Evolutionary conservation across 305 asterid genomes (phyloP), one percentile per base, ranked within the genome.

Genomic region (Salvia sclarea): DNA sequence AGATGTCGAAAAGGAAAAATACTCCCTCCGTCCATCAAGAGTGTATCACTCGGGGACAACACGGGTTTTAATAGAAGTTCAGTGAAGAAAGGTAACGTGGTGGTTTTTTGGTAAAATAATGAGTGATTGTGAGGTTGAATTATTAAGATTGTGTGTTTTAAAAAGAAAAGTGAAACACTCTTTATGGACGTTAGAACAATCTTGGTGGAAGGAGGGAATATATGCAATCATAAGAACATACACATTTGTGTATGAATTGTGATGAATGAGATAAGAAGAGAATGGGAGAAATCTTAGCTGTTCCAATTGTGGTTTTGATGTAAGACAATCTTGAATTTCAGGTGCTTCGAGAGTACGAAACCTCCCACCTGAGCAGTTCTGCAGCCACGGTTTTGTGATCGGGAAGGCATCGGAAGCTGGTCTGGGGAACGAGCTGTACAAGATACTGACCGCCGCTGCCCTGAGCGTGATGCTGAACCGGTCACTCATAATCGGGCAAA

Each of bases 331-430:
- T 48, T 67, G 30, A 61, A n/a, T 65, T 79, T 54, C 82, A 94
- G 99, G 97, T 76, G 92, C 97, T 48, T 70, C 88, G 53, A 82
- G 86, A 75, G 85, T 91, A 59, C 84, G 96, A 71, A 83, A 71
- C 37, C 81, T 94, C 60, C 79, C 84, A 44, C 85, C 96, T 1
- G 84, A 91, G 49, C 70, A 87, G 75, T 94, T 94, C 83, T 94
- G 99, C 83, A 83, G 68, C 25, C 97, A 91, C 64, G 97, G 97
- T 56, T 91, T 91, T 76, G 96, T 94, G 72, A 76, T 91, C 45
- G 99, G 89, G 16, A 94, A 94, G 76, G 96, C 99, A 7, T 91
- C 96, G 9, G 99, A 91, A 85, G 99, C 99, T 41, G 99, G 99
- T 55, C 81, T 94, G 81, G 99, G 97, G 40, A 94, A 94, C 64